These are phyloP conservation scores for Novymonas esmeraldas DNA, from an alignment of 208 protist genomes.

Conservation along the genomic window DNA sequence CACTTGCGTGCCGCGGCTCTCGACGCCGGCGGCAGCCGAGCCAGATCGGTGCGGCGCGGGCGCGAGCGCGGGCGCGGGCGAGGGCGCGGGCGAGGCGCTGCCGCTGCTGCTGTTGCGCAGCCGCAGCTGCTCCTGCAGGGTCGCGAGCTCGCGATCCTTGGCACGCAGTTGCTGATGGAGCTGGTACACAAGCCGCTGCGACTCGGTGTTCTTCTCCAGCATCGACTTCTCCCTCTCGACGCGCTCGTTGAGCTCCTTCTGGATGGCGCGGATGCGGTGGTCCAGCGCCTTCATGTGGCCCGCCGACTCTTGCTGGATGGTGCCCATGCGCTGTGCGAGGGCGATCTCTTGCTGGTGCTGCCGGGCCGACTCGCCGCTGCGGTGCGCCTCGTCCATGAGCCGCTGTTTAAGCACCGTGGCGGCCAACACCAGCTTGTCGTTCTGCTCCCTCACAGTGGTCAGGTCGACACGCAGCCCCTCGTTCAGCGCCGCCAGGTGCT, in stretches of 20 bases:
- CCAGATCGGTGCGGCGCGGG: neutral
- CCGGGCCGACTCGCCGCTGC: slow-evolving; percentile 48
- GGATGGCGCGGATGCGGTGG: slow-evolving; percentile 65
- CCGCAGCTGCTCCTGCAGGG: slow-evolving; percentile 49
- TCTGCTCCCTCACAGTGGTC: slow-evolving; percentile 74
- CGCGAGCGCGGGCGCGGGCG: neutral
- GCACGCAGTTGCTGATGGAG: slow-evolving; percentile 70
- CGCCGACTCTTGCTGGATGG: slow-evolving; percentile 76
- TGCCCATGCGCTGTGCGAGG: slow-evolving; percentile 79
- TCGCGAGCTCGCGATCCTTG: slow-evolving; percentile 73
- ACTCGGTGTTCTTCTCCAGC: slow-evolving; percentile 68
- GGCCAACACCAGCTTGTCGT: slow-evolving; percentile 80
- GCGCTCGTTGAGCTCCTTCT: slow-evolving; percentile 71
- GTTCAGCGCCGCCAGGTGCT: slow-evolving; percentile 65
- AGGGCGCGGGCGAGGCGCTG: neutral
- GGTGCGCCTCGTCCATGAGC: slow-evolving; percentile 69
- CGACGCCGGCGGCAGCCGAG: neutral
- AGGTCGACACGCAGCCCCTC: slow-evolving; percentile 62
- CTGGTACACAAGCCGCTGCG: slow-evolving; percentile 71
- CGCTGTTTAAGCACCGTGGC: slow-evolving; percentile 76
- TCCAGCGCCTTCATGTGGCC: slow-evolving; percentile 66
- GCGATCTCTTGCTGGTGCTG: slow-evolving; percentile 81
- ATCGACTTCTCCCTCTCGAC: slow-evolving; percentile 67
- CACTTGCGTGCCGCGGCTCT: slow-evolving; percentile 53
- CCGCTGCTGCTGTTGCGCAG: neutral